Evolutionary conservation across 495 filamentous ascomycete genomes (phyloP), one percentile per base, ranked within the genome.

Genomic region (Aspergillus saccharolyticus): DNA sequence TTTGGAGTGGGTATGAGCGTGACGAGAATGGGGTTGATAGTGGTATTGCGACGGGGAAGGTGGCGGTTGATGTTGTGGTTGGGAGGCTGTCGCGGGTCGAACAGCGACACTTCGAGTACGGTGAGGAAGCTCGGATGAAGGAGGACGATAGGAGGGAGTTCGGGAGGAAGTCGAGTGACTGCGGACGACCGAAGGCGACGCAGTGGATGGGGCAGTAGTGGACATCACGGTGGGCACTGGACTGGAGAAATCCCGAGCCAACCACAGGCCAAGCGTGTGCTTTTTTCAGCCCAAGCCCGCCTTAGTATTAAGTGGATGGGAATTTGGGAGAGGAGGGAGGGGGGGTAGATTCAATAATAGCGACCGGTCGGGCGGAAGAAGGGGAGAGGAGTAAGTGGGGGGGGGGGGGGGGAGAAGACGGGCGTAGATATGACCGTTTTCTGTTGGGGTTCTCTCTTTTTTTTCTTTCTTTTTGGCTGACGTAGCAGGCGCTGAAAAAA

Each of bases 81-180:
- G 72, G 55, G 69, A 67, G 44, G 68, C 62, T 44, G 68, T 74
- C 48, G 73, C 66, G 57, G 75, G 71, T 61, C 79, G 74, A 52
- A 74, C 68, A 20, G 78, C 73, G 54, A 80, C 79, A 54, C 81
- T 85, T 63, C 78, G 73, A 49, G 83, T 73, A 54, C 84, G 76
- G 64, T 84, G 82, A 44, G 82, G 81, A 55, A 77, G 70, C 64
- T 85, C 80, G 48, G 74, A 70, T 21, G 77, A 64, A 45, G 75
- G 67, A 53, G 73, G 63, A 55, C 67, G 67, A 57, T 71, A 60
- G 43, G 77, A 69, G 22, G 76, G 77, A 56, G 67, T 64, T 42
- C 76, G 78, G 60, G 76, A 76, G 16, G 81, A 82, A 28, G 80
- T 78, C n/a, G 81, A 83, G 52, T 79, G 70, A 63, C 78, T 79